Percentiles rank a stretch among this genome's conserved stretches.
Evolutionary conservation across 768 basidiomycete genomes (phyloP).

Genomic region (Mycena olivaceomarginata): DNA sequence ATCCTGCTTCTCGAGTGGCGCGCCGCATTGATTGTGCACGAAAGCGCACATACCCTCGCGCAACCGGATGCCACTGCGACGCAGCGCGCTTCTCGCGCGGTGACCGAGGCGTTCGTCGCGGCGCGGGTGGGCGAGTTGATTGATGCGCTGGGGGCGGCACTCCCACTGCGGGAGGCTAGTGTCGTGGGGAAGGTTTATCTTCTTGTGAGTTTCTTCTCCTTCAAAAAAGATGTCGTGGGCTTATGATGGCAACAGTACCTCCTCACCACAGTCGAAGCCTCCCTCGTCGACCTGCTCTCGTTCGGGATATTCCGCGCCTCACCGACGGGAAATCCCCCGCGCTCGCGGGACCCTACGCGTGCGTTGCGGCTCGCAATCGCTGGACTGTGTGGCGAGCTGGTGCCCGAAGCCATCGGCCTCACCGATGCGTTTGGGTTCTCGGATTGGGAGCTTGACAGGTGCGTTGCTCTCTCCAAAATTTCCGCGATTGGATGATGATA

Average conservation of each 20-base stretch:
- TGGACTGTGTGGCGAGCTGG: constrained; percentile 66
- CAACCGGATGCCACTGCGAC: constrained; percentile 74
- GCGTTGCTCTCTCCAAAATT: constrained; percentile 11
- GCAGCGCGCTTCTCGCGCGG: constrained; percentile 76
- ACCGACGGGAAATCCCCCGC: constrained; percentile 27
- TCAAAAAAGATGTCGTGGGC: neutral
- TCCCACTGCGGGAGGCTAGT: constrained; percentile 50
- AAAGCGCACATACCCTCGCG: constrained; percentile 57
- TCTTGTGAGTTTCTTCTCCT: constrained; percentile 59
- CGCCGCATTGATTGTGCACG: constrained; percentile 75
- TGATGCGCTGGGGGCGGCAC: constrained; percentile 47
- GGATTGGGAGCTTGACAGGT: constrained; percentile 87
- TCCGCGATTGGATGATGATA: too few relatives aligned
- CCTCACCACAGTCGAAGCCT: constrained; percentile 72
- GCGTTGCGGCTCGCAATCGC: constrained; percentile 71
- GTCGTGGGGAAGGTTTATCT: constrained; percentile 62
- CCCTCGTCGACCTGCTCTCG: constrained; percentile 76
- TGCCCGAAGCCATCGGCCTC: constrained; percentile 81
- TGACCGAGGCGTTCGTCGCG: constrained; percentile 83
- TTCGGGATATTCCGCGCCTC: constrained; percentile 64
- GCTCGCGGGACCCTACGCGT: constrained; percentile 64
- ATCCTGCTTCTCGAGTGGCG: constrained; percentile 78
- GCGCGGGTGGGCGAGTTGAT: constrained; percentile 71
- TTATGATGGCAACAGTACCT: constrained; percentile 67
- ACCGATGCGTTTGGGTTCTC: constrained; percentile 85